Evolutionary conservation across 164 flowering plant genomes (phyloP).

Genomic region (Kingdonia uniflora): DNA sequence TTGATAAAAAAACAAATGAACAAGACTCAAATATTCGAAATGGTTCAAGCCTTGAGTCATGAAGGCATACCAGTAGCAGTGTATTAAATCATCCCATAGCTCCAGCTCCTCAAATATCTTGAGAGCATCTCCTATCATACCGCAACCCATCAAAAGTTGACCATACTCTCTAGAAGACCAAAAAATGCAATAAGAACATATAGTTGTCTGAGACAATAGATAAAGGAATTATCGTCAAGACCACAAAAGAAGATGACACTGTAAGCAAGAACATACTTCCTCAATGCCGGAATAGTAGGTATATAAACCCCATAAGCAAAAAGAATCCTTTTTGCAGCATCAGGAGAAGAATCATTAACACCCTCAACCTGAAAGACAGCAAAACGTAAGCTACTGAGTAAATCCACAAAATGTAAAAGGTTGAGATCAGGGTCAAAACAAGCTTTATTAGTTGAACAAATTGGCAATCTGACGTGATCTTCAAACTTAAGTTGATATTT

Average conservation of each 20-base stretch:
- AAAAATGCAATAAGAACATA: neutral
- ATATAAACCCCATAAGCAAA: conserved; percentile 45
- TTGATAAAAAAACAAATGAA: conserved; percentile 2
- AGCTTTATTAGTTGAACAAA: too few relatives aligned
- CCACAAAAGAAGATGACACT: neutral
- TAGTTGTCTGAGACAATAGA: neutral
- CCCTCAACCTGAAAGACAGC: conserved; percentile 47
- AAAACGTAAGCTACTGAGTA: neutral
- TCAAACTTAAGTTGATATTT: too few relatives aligned
- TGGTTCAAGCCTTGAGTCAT: neutral
- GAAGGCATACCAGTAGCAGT: conserved; percentile 55
- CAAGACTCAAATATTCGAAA: neutral
- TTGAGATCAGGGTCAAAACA: too few relatives aligned
- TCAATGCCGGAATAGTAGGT: conserved; percentile 70
- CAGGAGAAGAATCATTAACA: conserved; percentile 34
- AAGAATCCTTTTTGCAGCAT: conserved; percentile 46
- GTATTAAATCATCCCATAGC: conserved; percentile 93
- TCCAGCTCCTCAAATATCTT: conserved; percentile 77
- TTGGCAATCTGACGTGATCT: too few relatives aligned
- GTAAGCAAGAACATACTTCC: conserved; percentile 41
- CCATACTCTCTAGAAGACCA: conserved; percentile 59
- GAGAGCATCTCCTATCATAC: conserved; percentile 84
- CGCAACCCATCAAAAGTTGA: conserved; percentile 68
- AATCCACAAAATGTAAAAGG: neutral
- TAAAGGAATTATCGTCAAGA: neutral